Conservation (phyloP, 768 basidiomycete genomes). For the Vararia minispora region DNA sequence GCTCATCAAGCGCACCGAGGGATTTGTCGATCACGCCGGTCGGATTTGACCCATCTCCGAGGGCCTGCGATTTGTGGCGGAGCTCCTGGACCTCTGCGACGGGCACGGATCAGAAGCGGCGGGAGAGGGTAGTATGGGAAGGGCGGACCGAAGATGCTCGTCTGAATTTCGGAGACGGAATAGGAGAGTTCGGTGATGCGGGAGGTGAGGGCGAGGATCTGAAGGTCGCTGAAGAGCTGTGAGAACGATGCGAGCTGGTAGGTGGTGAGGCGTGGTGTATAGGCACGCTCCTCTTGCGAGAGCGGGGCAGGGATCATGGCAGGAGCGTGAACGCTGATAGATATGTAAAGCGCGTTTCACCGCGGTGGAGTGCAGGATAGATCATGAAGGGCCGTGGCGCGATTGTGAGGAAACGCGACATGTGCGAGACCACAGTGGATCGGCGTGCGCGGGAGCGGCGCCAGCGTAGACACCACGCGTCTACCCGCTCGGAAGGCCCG, state of each 20-base stretch:
- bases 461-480: too few relatives aligned
- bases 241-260: too few relatives aligned
- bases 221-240: slow-evolving; percentile 48
- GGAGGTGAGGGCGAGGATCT: slow-evolving; percentile 66
- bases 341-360: slow-evolving; percentile 1
- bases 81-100: slow-evolving; percentile 80
- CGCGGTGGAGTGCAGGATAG: too few relatives aligned
- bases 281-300: too few relatives aligned
- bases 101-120: not conserved
- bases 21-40: slow-evolving; percentile 73
- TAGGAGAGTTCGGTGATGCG: slow-evolving; percentile 84
- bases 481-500: too few relatives aligned
- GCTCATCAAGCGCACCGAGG: slow-evolving; percentile 68
- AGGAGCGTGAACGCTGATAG: not conserved
- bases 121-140: not conserved
- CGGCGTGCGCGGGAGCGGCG: too few relatives aligned
- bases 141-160: slow-evolving; percentile 73
- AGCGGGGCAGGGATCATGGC: slow-evolving; percentile 15
- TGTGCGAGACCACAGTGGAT: too few relatives aligned
- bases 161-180: slow-evolving; percentile 81
- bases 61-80: slow-evolving; percentile 72
- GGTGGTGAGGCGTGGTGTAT: too few relatives aligned
- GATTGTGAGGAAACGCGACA: too few relatives aligned
- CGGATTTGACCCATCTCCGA: slow-evolving; percentile 42
- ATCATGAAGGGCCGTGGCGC: too few relatives aligned